These are phyloP conservation scores for Neurospora crassa DNA, from an alignment of 2,329 filamentous ascomycete genomes.

Conservation along the genomic window DNA sequence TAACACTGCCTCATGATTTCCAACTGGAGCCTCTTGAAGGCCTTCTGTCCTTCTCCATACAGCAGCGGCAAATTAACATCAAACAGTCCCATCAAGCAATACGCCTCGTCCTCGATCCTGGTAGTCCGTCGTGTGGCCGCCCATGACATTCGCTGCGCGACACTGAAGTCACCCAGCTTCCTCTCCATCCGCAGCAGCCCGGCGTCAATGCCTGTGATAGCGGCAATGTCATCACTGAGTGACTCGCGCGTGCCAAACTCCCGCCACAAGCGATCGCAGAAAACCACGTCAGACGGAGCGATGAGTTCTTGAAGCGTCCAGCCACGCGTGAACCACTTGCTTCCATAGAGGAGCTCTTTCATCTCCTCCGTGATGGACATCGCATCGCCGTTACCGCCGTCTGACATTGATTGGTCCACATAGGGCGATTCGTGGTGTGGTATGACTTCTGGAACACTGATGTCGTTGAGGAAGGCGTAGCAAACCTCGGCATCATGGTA, in stretches of 20 bases:
- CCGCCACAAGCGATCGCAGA: conserved; percentile 13
- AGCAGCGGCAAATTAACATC: conserved; percentile 10
- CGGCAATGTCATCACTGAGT: conserved; percentile 5
- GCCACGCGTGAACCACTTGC: conserved; percentile 7
- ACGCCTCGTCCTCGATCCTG: conserved; percentile 7
- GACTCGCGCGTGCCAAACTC: conserved; percentile 15
- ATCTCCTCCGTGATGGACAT: neutral
- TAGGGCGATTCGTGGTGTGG: neutral
- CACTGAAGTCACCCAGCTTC: neutral
- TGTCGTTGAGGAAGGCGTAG: conserved; percentile 8
- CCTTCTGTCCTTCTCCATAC: conserved; percentile 8
- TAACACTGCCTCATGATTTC: conserved; percentile 7
- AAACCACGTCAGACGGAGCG: conserved; percentile 1
- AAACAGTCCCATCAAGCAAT: conserved; percentile 10
- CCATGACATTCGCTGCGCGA: conserved; percentile 9
- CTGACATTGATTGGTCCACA: neutral
- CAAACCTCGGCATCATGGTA: conserved; percentile 6
- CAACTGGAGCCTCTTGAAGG: conserved; percentile 8
- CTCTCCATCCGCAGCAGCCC: neutral
- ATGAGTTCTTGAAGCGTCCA: conserved; percentile 9
- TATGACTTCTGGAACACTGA: neutral
- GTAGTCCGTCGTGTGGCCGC: conserved; percentile 4
- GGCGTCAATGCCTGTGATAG: conserved; percentile 10
- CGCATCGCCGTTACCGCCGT: neutral
- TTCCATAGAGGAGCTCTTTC: neutral